Percentiles rank a stretch among this genome's conserved stretches.
These are phyloP conservation scores for Melanopsichium pennsylvanicum DNA, from an alignment of 1,284 basidiomycete genomes.

Conservation along the genomic window DNA sequence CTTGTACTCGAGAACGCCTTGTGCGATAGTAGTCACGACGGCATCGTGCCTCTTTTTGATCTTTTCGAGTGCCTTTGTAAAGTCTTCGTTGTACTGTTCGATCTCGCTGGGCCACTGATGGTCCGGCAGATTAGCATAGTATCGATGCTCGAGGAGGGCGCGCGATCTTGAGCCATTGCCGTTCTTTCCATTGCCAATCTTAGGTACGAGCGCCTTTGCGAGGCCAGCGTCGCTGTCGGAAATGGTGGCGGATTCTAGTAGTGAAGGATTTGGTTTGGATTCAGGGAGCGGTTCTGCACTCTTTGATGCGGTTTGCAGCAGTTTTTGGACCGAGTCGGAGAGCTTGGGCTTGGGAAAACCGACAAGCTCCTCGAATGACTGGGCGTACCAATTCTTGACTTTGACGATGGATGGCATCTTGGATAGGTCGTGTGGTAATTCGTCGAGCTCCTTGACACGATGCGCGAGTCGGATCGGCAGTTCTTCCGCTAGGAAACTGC, in stretches of 20 bases:
- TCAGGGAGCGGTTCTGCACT: conserved; percentile 49
- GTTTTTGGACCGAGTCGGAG: conserved; percentile 58
- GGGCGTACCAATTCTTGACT: conserved; percentile 98
- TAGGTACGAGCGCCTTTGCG: conserved; percentile 24
- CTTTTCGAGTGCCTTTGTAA: conserved; percentile 84
- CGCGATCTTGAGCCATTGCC: conserved; percentile 41
- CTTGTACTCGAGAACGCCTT: conserved; percentile 77
- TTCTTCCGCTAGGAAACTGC: conserved; percentile 72
- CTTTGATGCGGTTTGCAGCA: conserved; percentile 44
- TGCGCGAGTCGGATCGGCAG: conserved; percentile 94
- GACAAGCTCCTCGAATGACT: conserved; percentile 80
- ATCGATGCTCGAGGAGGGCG: conserved; percentile 68
- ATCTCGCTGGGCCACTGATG: conserved; percentile 89
- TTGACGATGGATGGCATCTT: conserved; percentile 92
- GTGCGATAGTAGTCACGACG: conserved; percentile 90
- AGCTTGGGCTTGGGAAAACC: conserved; percentile 60
- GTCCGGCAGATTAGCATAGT: conserved; percentile 78
- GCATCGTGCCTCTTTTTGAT: conserved; percentile 97
- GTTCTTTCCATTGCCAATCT: conserved; percentile 34
- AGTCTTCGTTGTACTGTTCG: conserved; percentile 88
- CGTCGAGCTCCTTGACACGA: conserved; percentile 93
- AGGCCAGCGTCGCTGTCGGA: conserved; percentile 41
- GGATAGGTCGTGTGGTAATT: conserved; percentile 88
- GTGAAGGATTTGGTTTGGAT: conserved; percentile 60
- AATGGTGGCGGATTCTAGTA: conserved; percentile 48